A percentile compares a stretch with the other conserved stretches of the same genome.
Conservation (phyloP, 2,329 filamentous ascomycete species). For the Aspergillus pseudoviridinutans region DNA sequence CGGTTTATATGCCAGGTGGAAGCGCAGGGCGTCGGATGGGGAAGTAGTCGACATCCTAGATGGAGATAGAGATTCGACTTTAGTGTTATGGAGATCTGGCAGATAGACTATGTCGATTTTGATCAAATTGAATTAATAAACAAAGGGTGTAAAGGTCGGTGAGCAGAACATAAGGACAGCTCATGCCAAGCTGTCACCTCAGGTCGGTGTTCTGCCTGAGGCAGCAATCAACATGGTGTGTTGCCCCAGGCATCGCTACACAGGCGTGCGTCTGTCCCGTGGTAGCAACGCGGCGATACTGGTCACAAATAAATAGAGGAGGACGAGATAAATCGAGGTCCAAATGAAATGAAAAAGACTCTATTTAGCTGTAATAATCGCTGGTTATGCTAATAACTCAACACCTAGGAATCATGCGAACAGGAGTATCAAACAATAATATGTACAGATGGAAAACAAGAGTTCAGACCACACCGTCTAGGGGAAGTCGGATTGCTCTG, state of each 20-base stretch:
- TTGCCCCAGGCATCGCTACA: too few relatives aligned
- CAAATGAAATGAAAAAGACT: background rate
- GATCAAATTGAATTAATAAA: background rate
- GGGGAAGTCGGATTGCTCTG: background rate
- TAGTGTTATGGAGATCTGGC: background rate
- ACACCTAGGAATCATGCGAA: background rate
- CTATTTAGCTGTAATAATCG: background rate
- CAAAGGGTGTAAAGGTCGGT: background rate
- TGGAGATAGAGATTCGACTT: background rate
- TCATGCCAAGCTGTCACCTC: background rate
- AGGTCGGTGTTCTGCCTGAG: background rate
- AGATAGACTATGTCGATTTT: background rate
- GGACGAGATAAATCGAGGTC: too few relatives aligned
- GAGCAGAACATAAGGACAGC: background rate
- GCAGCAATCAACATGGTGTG: background rate
- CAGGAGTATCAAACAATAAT: background rate
- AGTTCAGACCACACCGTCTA: background rate
- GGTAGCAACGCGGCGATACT: too few relatives aligned
- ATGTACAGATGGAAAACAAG: background rate
- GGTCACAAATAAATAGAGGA: too few relatives aligned
- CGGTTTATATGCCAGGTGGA: constrained; percentile 16
- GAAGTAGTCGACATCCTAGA: background rate
- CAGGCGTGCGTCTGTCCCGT: too few relatives aligned
- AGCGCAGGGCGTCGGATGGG: background rate
- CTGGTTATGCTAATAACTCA: background rate